These are phyloP conservation scores for Hypoxylon sp. DNA, from an alignment of 2,329 filamentous ascomycete genomes.

Conservation along the genomic window DNA sequence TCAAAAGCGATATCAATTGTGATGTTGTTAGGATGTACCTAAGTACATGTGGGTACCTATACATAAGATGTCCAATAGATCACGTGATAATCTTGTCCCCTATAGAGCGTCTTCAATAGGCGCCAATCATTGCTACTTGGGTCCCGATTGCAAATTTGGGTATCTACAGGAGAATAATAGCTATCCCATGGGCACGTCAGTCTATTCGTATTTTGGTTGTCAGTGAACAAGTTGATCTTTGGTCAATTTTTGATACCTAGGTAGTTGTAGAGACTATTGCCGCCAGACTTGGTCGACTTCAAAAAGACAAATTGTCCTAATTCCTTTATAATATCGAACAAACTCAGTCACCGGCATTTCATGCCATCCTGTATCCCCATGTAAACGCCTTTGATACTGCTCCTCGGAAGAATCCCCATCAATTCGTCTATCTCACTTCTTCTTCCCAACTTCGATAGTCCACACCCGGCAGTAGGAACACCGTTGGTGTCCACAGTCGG, in stretches of 20 bases:
- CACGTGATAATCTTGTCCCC: constrained; percentile 5
- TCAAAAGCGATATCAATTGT: neutral
- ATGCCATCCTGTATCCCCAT: neutral
- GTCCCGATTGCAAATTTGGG: constrained; percentile 1
- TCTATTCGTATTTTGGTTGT: neutral
- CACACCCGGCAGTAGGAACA: neutral
- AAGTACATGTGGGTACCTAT: neutral
- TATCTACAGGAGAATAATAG: constrained; percentile 5
- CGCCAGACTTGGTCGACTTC: neutral
- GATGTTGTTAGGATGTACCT: neutral
- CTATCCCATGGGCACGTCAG: neutral
- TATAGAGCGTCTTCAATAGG: neutral
- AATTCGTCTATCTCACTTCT: neutral
- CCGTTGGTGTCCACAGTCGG: neutral
- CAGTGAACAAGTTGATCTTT: neutral
- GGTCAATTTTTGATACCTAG: neutral
- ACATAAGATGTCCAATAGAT: neutral
- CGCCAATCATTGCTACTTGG: neutral
- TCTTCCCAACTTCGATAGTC: neutral
- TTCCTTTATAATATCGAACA: neutral
- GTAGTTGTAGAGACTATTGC: constrained; percentile 2
- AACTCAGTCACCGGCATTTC: neutral
- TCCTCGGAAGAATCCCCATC: neutral
- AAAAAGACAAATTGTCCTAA: no score
- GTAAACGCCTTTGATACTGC: neutral